Conservation (phyloP, 257 asterid genomes). For the Jacaranda mimosifolia region DNA sequence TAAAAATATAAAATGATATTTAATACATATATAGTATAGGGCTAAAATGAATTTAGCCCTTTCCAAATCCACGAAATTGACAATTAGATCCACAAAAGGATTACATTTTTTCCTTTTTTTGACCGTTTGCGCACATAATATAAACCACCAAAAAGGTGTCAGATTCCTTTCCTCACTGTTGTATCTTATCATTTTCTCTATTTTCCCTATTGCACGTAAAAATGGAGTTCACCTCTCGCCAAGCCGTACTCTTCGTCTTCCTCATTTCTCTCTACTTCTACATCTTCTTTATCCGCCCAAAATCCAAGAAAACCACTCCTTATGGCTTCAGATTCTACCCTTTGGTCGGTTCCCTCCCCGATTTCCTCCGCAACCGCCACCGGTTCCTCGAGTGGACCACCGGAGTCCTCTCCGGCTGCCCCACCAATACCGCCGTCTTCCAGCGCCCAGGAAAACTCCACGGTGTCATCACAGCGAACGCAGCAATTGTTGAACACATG, state of each 20-base stretch:
- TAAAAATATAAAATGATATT: too few relatives aligned
- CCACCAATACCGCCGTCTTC: constrained; percentile 70
- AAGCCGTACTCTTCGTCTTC: constrained; percentile 39
- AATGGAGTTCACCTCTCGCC: constrained; percentile 47
- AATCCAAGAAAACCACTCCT: constrained; percentile 24
- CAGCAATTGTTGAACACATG: constrained; percentile 70
- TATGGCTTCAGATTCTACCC: constrained; percentile 71
- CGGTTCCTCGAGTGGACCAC: constrained; percentile 89
- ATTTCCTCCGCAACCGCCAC: constrained; percentile 78
- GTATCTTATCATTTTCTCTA: constrained; percentile 2
- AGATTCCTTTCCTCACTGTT: too few relatives aligned
- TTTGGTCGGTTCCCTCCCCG: constrained; percentile 74
- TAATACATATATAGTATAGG: too few relatives aligned
- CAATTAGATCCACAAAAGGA: too few relatives aligned
- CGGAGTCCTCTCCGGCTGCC: constrained; percentile 57
- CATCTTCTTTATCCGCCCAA: constrained; percentile 32
- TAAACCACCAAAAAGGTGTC: too few relatives aligned
- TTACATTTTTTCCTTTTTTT: too few relatives aligned
- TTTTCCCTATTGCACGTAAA: background rate
- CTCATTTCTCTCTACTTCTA: constrained; percentile 34
- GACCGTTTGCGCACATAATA: too few relatives aligned
- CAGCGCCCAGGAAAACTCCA: constrained; percentile 77
- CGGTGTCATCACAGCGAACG: constrained; percentile 81
- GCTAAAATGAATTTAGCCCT: too few relatives aligned
- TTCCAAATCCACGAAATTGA: too few relatives aligned